Percentiles rank a stretch among this genome's conserved stretches.
Conservation (phyloP, 2,329 filamentous ascomycete genomes). For the Ustulina deusta region DNA sequence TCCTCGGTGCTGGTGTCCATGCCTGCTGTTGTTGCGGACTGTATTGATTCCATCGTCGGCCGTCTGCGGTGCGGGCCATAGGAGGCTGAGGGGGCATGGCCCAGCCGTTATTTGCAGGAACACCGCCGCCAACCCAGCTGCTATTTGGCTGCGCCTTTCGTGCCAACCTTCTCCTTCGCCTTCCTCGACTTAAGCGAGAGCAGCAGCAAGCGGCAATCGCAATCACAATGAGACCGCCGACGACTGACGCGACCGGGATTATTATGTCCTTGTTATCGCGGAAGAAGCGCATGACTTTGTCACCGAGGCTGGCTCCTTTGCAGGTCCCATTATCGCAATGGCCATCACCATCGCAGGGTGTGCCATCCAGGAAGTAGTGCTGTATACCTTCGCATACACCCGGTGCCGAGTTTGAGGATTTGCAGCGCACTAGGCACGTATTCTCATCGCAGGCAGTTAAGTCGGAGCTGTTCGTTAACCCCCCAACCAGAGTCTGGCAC, state of each 20-base stretch:
- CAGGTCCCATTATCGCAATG: slow-evolving; percentile 83
- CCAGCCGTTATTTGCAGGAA: slow-evolving; percentile 38
- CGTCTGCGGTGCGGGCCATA: slow-evolving; percentile 31
- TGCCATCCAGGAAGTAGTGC: slow-evolving; percentile 95
- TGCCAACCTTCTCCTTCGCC: slow-evolving; percentile 47
- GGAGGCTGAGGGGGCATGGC: slow-evolving; percentile 34
- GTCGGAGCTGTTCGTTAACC: slow-evolving; percentile 77
- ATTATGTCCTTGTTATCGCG: slow-evolving; percentile 80
- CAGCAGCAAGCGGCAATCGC: slow-evolving; percentile 75
- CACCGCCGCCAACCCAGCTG: slow-evolving; percentile 48
- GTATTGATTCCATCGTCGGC: slow-evolving; percentile 25
- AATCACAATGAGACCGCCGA: slow-evolving; percentile 80
- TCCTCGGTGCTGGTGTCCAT: slow-evolving; percentile 29
- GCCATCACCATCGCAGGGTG: slow-evolving; percentile 83
- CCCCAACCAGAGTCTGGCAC: slow-evolving; percentile 86
- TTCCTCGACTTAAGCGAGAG: slow-evolving; percentile 63
- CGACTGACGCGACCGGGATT: slow-evolving; percentile 79
- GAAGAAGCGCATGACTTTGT: slow-evolving; percentile 82
- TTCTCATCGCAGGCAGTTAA: slow-evolving; percentile 81
- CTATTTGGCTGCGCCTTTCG: slow-evolving; percentile 43
- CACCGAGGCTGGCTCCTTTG: slow-evolving; percentile 74
- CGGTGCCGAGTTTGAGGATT: slow-evolving; percentile 73
- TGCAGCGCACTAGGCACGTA: slow-evolving; percentile 82
- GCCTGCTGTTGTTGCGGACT: slow-evolving; percentile 32
- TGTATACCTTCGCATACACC: slow-evolving; percentile 79